Base-by-base conservation (phyloP, 345 rosid genomes). In the Abelmoschus esculentus region DNA sequence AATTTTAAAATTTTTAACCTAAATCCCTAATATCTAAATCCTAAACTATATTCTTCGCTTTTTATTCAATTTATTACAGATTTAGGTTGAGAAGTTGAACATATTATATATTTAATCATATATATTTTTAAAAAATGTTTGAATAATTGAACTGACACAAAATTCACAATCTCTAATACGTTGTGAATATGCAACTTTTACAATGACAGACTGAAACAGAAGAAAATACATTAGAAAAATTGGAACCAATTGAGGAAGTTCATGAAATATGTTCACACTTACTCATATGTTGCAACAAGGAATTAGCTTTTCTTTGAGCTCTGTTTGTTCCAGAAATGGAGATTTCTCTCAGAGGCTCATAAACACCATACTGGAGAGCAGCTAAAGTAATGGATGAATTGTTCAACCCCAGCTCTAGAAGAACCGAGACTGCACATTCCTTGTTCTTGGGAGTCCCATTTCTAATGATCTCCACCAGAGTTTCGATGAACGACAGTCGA, bases 241-340 rank as follows among this genome's bases (percentile, higher is more conserved):
- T 7, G 17, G 49, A 18, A 53, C 40, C 8, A n/a, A 18, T 53
- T 55, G 32, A 6, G 19, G 2, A 50, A 18, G 17, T 32, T 77
- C 76, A 84, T 29, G 86, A 81, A 50, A 84, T 79, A 69, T 84
- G 91, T 62, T 83, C 87, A 56, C 84, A 80, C 87, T 81, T 82
- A 9, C 81, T 83, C 86, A 85, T 87, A 54, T 80, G 86, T 67
- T 80, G 87, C 80, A 85, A 61, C 19, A 87, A 78, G 38, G 86
- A 76, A 72, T 78, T 84, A 34, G 92, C 92, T 77, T 87, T 87
- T 61, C 92, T 84, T 62, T 81, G 84, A 7, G 83, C 89, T 74
- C 89, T 72, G 70, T 61, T 84, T 9, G 89, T 87, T 38, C 92
- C 92, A 26, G 75, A 44, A 53, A 81, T 77, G 17, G 82, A 31